Base-by-base conservation (phyloP, 2,329 filamentous ascomycete genomes). In the Alternaria consortialis region DNA sequence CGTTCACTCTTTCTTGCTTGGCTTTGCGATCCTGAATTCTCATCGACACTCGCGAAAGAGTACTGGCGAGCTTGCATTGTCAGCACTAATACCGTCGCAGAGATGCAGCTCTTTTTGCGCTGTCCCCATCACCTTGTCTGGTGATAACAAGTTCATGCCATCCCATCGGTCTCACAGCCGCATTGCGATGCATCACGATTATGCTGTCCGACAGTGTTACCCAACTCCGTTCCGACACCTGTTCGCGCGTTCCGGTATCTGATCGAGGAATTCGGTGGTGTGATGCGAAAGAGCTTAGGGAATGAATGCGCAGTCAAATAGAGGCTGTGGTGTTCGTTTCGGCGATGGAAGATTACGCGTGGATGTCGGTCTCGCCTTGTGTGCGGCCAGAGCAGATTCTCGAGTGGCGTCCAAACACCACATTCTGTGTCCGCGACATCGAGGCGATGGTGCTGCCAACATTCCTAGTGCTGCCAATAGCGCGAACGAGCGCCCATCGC, bases 351-450 rank as follows among this genome's bases (percentile, higher is more conserved):
- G 6, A 29, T 31, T 27, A 29, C 31, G 32, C 39, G 31, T 53
- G 12, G 31, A 47, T 31, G 17, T 40, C 7, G 39, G 32, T 60
- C 47, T 52, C 31, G 58, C 37, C 13, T 46, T 51, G 32, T 23
- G 29, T 48, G 17, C 40, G 39, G 44, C 32, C 8, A 31, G 20
- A 13, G 31, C 37, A 23, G 15, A 15, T 17, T 23, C 43, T 55
- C 20, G n/a, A 42, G 43, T 17, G 53, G 40, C 40, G 32, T 52
- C 23, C 32, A 34, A 44, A 46, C 17, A 51, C 53, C 2, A 27
- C 36, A 15, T 8, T 40, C 29, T 5, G 25, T 44, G 29, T 50
- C 7, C 12, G 43, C 23, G 37, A 25, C 34, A 6, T 36, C 43
- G 32, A 17, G 20, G 42, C 39, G 20, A 8, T 56, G 15, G 15